Base-by-base conservation (phyloP, 345 rosid species). In the Kandelia obovata region DNA sequence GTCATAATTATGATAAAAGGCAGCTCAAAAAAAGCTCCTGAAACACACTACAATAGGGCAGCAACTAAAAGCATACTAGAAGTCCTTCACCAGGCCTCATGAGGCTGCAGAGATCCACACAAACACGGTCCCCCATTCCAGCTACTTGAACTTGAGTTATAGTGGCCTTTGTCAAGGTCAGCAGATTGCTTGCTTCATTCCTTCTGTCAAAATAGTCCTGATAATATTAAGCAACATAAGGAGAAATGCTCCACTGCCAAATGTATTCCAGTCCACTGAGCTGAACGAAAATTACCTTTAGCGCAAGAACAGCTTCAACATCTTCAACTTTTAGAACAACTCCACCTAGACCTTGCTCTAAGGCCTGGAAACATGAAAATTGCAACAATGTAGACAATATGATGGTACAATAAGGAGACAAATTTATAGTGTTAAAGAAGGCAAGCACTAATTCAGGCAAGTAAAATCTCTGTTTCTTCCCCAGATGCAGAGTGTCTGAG, bases 21-120 rank as follows among this genome's bases (percentile, higher is more conserved):
- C 20, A 55, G 25, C 26, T 55, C 39, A 51, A 49, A 9, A 32
- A 71, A 16, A 43, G 61, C 72, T 28, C 20, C 30, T 20, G 28
- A 65, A 53, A 34, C 27, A 46, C 51, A 53, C 10, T 39, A 63
- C 17, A 16, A 26, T 7, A 11, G n/a, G 70, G 27, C 32, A 67
- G 61, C 64, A 32, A 49, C 2, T 31, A 58, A 30, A 28, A 70
- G 76, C 85, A 66, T 76, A 88, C 98, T 84, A 89, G 85, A 74
- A 93, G 96, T 61, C 97, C 98, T 85, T 89, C 98, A 73, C 96
- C 92, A 62, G 91, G 89, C 82, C 79, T 86, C 94, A 91, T 87
- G 64, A 93, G 94, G 76, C 97, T 90, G 69, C 97, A 91, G 67
- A 91, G 94, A 84, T 93, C 98, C 70, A 89, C 96, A 81, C 97